Evolutionary conservation across 1,284 basidiomycete species (phyloP).

Genomic region (Puccinia brachypodii): DNA sequence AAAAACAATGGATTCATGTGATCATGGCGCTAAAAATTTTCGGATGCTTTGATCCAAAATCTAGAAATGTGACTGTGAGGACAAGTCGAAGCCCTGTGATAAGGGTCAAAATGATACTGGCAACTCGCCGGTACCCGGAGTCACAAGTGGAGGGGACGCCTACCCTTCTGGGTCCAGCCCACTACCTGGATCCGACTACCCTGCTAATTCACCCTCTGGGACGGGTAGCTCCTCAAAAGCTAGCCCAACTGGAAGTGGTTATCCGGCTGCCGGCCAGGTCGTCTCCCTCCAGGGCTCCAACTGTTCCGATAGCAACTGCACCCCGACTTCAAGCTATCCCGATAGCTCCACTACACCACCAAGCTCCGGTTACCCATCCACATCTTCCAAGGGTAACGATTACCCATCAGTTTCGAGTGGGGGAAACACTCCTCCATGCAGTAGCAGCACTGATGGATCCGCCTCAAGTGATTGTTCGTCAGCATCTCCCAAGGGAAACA

Average conservation of each 20-base stretch:
- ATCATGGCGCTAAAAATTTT: not conserved
- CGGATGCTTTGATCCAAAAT: too few species aligned
- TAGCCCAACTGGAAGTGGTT: not conserved
- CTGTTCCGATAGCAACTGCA: not conserved
- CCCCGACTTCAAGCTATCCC: not conserved
- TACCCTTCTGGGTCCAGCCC: not conserved
- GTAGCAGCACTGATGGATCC: too few species aligned
- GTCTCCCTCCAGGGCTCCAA: not conserved
- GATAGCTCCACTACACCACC: not conserved
- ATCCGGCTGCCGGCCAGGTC: too few species aligned
- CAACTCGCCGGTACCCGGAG: not conserved
- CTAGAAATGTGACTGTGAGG: constrained; percentile 25
- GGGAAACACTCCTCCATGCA: not conserved
- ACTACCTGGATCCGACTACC: not conserved
- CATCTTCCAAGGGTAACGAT: not conserved
- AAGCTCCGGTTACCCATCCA: not conserved
- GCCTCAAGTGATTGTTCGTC: not conserved
- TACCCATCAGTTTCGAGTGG: constrained; percentile 14
- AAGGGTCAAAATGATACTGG: constrained; percentile 1
- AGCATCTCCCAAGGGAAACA: not conserved
- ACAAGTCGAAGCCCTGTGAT: constrained; percentile 6
- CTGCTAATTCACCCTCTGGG: not conserved
- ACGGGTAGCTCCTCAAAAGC: not conserved
- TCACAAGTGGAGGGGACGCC: constrained; percentile 3
- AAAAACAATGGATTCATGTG: not conserved